phyloP scores from a whole-genome alignment of 2,329 filamentous ascomycete genomes.

The Fusarium sp. region DNA sequence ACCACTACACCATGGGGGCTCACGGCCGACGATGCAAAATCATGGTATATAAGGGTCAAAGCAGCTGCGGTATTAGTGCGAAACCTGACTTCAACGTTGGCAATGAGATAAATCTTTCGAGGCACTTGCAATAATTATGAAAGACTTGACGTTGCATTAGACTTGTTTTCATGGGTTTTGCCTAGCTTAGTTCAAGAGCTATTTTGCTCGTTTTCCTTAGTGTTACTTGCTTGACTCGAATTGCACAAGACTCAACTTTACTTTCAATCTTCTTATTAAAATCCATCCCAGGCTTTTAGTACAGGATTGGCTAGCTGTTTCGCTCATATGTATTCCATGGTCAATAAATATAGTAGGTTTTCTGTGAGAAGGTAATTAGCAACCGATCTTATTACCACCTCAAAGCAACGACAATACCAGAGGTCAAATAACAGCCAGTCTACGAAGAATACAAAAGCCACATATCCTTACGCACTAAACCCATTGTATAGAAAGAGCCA shows the following conservation, averaged over 20 bases:
- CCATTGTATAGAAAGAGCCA: no score
- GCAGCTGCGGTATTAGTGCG: rapidly evolving
- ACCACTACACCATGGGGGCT: slow-evolving; percentile 42
- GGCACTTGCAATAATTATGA: background rate
- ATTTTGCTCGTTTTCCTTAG: background rate
- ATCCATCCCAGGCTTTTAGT: no score
- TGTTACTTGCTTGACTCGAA: background rate
- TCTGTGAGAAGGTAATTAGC: no score
- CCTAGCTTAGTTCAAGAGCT: background rate
- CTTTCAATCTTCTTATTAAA: no score
- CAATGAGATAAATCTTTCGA: background rate
- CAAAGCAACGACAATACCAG: no score
- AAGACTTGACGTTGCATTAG: background rate
- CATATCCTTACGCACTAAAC: background rate
- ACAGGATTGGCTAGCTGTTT: no score
- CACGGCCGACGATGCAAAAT: slow-evolving; percentile 10
- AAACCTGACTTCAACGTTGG: no score
- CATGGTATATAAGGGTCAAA: background rate
- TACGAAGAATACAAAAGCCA: background rate
- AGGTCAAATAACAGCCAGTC: background rate
- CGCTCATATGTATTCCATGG: no score
- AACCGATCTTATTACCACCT: no score
- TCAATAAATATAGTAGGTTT: no score
- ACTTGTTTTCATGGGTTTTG: background rate
- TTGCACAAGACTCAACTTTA: background rate